Evolutionary conservation across 768 basidiomycete genomes (phyloP), one percentile per base, ranked within the genome.

Genomic region (Suillus fuscotomentosus): DNA sequence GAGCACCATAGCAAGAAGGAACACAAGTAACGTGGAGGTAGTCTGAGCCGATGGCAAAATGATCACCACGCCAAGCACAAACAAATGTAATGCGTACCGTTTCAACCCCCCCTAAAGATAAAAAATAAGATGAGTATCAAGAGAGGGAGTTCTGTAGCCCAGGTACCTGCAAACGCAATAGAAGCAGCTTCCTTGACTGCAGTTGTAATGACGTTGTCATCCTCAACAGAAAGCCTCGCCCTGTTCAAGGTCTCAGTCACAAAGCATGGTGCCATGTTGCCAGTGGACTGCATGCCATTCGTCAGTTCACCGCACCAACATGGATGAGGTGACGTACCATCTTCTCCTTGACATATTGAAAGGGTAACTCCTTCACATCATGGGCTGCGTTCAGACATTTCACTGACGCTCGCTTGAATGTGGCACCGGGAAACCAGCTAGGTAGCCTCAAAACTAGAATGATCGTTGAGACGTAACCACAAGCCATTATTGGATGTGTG

Each of bases 381-480:
- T 45, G 10, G 45, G 5, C 45, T 11, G 20, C 20, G 3, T n/a
- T 10, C 20, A 45, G 9, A n/a, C 20, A 45, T n/a, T n/a, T 10
- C 45, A 45, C 45, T n/a, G 45, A 45, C 10, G 45, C 45, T n/a
- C 20, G 45, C 10, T 45, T 45, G 20, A 45, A 45, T n/a, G 43
- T 45, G 20, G 63, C 60, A 20, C 71, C 69, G 5, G 73, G 73
- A 34, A 71, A 67, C 71, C 73, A 74, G 1, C 64, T 55, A 11
- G 72, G 73, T 34, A 73, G 53, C 20, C 42, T 59, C 27, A 73
- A 68, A n/a, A 73, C 73, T 74, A 13, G 17, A 14, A 39, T 8
- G 7, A 8, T 4, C 38, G 39, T 64, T 34, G 63, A 13, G 36
- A 54, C 14, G 9, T 4, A 13, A 24, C 17, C 9, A 7, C 13